Percentiles rank a stretch among this genome's conserved stretches.
Conservation (phyloP, 371 early-diverging fungal species). For the Encephalitozoon romaleae region DNA sequence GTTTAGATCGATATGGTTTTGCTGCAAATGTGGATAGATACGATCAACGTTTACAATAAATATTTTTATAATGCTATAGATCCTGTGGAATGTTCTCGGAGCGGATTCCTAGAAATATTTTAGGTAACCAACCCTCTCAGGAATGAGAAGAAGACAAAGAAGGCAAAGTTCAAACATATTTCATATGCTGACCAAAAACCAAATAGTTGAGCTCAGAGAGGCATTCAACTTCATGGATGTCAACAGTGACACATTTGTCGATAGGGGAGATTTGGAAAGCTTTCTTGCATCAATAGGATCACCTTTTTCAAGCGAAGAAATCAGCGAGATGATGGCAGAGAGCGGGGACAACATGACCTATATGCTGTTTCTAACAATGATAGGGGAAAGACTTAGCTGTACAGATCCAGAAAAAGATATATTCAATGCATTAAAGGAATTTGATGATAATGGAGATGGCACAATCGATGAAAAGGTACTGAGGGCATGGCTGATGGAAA, state of each 20-base stretch:
- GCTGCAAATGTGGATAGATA: neutral
- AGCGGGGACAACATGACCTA: conserved; percentile 74
- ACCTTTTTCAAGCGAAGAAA: conserved; percentile 69
- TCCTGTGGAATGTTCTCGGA: neutral
- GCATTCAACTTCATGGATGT: conserved; percentile 82
- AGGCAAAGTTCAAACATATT: conserved; percentile 88
- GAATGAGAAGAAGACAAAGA: conserved; percentile 45
- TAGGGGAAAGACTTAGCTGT: conserved; percentile 79
- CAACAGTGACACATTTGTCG: conserved; percentile 73
- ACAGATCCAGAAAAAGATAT: conserved; percentile 77
- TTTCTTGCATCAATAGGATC: conserved; percentile 69
- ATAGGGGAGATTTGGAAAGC: conserved; percentile 74
- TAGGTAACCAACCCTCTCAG: neutral
- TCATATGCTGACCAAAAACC: conserved; percentile 87
- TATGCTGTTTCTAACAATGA: conserved; percentile 77
- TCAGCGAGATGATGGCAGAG: conserved; percentile 78
- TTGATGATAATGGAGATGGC: conserved; percentile 73
- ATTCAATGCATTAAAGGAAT: conserved; percentile 72
- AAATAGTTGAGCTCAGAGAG: conserved; percentile 83
- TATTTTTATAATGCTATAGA: neutral
- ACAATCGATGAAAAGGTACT: conserved; percentile 69
- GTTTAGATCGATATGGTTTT: neutral
- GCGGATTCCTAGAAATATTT: neutral
- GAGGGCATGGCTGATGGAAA: conserved; percentile 70
- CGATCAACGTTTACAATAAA: neutral